Conservation (phyloP, 169 alveolate species). For the Plasmodium sp. region DNA sequence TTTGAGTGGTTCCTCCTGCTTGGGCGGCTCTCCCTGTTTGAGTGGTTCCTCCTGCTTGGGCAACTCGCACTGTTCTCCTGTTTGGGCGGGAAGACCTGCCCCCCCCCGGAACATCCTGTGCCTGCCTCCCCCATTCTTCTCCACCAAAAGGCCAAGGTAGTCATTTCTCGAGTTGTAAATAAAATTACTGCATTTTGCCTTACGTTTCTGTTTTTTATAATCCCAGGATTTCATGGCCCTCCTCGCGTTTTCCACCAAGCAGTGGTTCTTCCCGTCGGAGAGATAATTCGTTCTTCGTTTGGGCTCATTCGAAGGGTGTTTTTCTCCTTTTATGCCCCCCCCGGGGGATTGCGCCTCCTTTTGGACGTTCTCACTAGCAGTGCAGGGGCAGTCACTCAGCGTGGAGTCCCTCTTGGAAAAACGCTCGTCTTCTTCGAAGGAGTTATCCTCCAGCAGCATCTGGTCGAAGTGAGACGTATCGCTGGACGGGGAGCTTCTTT, state of each 20-base stretch:
- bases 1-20: not conserved
- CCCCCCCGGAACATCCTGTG: not conserved
- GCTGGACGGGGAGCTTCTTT: not conserved
- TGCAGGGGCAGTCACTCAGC: not conserved
- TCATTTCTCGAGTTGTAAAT: slow-evolving; percentile 62
- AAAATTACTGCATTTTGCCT: slow-evolving; percentile 37
- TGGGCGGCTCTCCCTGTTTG: not conserved
- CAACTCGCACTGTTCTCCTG: not conserved
- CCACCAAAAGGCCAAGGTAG: slow-evolving; percentile 62
- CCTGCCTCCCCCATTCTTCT: not conserved
- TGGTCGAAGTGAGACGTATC: not conserved
- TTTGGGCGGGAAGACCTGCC: not conserved
- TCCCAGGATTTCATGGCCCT: slow-evolving; percentile 41
- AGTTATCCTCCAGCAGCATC: not conserved
- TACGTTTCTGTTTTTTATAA: slow-evolving; percentile 20
- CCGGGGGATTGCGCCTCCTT: not conserved
- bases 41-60: not conserved
- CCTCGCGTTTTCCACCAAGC: not conserved
- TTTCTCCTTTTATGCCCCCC: not conserved
- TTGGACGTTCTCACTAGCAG: not conserved
- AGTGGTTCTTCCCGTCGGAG: not conserved
- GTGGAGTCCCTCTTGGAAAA: not conserved
- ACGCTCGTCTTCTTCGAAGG: not conserved
- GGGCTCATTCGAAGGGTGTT: not conserved
- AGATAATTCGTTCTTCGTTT: not conserved